Base-by-base conservation (phyloP, 169 alveolate genomes). In the Miamiensis avidus region DNA sequence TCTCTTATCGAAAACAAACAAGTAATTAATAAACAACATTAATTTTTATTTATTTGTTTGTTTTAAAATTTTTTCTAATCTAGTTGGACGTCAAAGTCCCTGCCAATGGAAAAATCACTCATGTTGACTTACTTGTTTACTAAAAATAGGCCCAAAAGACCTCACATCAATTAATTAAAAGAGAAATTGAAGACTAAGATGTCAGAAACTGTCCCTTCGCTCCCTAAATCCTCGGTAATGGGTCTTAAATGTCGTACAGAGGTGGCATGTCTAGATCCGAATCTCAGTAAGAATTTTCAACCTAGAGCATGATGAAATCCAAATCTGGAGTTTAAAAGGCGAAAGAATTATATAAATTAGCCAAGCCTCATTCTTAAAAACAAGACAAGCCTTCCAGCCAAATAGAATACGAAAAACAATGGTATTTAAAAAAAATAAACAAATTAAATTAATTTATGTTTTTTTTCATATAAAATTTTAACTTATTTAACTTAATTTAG, bases 41-140 rank as follows among this genome's bases (percentile, higher is more conserved):
- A n/a, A n/a, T n/a, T n/a, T n/a, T n/a, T n/a, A 49, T 49, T 49
- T 49, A 49, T 49, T 49, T 11, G 20, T 20, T 49, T 49, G 4
- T 49, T 49, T 49, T 49, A 49, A 11, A 49, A 20, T 11, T 49
- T 49, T 49, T 49, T 49, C 4, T 49, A 49, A 49, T 49, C 20
- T 49, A 49, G 69, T 81, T 86, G 34, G 49, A 86, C 31, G 87
- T 86, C 0, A 81, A 30, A 69, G 84, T 86, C 0, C 90, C 90
- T 65, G 86, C 83, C 20, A 78, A 79, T 81, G 90, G 90, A 0
- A 74, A 86, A 69, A 81, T 86, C 1, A 86, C 90, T 49, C 90
- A 86, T 81, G 90, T 81, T 20, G 90, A 86, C 75, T 65, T 86
- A 29, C 64, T 86, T 26, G 83, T 81, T 4, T 76, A 74, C 64